phyloP scores from a whole-genome alignment of 768 basidiomycete species.

The Rhodotorula taiwanensis region DNA sequence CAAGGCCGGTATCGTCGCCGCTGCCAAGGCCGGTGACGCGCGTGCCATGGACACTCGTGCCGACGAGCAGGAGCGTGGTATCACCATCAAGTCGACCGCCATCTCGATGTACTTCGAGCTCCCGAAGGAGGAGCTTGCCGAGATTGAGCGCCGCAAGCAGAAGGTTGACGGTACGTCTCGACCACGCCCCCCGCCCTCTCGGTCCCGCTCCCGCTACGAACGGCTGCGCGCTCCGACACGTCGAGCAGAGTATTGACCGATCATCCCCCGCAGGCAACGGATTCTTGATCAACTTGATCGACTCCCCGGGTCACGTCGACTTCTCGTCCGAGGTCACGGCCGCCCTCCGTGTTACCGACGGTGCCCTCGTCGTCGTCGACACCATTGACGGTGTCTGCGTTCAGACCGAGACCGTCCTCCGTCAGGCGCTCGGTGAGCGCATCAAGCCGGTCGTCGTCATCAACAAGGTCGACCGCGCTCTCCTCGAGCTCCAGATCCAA shows the following conservation, averaged over 20 bases:
- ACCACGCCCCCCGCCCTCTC: too few relatives aligned
- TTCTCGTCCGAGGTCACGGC: slow-evolving; percentile 99
- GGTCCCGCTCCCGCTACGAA: neutral
- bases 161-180: slow-evolving; percentile 71
- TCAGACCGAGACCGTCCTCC: slow-evolving; percentile 97
- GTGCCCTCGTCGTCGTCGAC: slow-evolving; percentile 98
- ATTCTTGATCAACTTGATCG: slow-evolving; percentile 99
- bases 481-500: slow-evolving; percentile 92
- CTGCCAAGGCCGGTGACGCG: slow-evolving; percentile 87
- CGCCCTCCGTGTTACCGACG: slow-evolving; percentile 98
- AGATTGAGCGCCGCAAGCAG: slow-evolving; percentile 85
- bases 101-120: slow-evolving; percentile 99
- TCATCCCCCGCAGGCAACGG: slow-evolving; percentile 59
- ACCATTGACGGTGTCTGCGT: slow-evolving; percentile 99
- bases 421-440: slow-evolving; percentile 93
- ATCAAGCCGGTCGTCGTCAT: slow-evolving; percentile 99
- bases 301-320: slow-evolving; percentile 99
- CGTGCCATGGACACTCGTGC: slow-evolving; percentile 87
- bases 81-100: slow-evolving; percentile 99
- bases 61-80: slow-evolving; percentile 99
- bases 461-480: slow-evolving; percentile 99
- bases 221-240: too few relatives aligned
- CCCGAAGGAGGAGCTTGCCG: slow-evolving; percentile 71
- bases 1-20: slow-evolving; percentile 98
- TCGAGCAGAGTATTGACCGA: too few relatives aligned